Evolutionary conservation across 345 rosid species (phyloP), one percentile per base, ranked within the genome.

Genomic region (Carallia pectinifolia): DNA sequence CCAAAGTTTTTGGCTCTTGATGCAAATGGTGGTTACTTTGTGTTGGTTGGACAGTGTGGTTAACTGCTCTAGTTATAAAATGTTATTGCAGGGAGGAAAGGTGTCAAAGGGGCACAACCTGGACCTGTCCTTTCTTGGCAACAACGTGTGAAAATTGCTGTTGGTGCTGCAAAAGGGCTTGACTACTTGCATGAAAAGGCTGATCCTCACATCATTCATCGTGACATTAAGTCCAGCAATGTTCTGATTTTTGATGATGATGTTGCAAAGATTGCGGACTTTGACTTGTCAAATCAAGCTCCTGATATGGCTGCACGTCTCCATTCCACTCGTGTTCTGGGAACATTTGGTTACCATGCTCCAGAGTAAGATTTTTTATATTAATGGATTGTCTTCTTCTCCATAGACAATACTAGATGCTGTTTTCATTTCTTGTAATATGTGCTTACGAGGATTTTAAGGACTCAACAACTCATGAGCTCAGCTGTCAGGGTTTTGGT

Each of bases 341-440:
- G 98, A 79, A 94, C 92, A 68, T 94, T 94, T 64, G 98, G 97
- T 71, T 94, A 90, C 75, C 98, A 94, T 82, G 98, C 97, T 62
- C 98, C 98, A 31, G 98, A 94, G 98, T 94, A 86, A 87, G 88
- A 60, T 13, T 19, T 23, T 55, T 55, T 6, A 7, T 40, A 47
- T 62, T 77, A 61, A 30, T 15, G 6, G 53, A 58, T 76, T 23
- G 33, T 19, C 31, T 12, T 30, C 61, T 23, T 34, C 61, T 59
- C 71, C 64, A 33, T 1, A 4, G 34, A 39, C 56, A 9, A 31
- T 8, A 13, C 2, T 23, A 54, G 13, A 37, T 53, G 8, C 37
- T 19, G 55, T 69, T 33, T 30, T 15, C 50, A 5, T 48, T 50
- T 50, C 61, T 50, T 2, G 31, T 27, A 44, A 58, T 9, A n/a